phyloP scores from a whole-genome alignment of 2,329 filamentous ascomycete species.

The Apiospora aurea region DNA sequence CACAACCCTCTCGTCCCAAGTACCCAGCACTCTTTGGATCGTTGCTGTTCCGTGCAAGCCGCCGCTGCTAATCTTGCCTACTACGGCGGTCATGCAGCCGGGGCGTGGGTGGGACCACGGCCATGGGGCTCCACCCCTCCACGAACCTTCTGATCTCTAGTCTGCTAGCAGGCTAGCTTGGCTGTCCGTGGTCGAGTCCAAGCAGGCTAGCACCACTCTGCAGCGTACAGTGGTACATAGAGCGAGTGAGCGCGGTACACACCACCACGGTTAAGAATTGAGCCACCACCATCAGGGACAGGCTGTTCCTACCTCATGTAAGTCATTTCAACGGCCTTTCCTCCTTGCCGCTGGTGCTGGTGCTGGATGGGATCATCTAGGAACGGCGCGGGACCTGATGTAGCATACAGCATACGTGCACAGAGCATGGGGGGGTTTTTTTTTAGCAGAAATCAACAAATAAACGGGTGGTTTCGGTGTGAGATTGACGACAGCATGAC shows the following conservation, averaged over 20 bases:
- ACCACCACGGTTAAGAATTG: slow-evolving; percentile 10
- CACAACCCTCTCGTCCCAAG: slow-evolving; percentile 1
- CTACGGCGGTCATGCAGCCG: slow-evolving; percentile 15
- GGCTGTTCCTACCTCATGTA: background rate
- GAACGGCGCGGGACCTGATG: background rate
- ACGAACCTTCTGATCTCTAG: slow-evolving; percentile 18
- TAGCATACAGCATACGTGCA: background rate
- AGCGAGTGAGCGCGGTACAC: background rate
- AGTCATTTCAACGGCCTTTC: background rate
- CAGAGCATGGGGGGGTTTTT: background rate
- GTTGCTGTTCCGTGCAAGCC: slow-evolving; percentile 2
- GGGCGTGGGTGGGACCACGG: slow-evolving; percentile 3
- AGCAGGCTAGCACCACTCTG: background rate
- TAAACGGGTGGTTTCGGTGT: background rate
- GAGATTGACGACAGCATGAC: slow-evolving; percentile 20
- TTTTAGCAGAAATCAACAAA: background rate
- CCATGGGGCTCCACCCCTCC: slow-evolving; percentile 12
- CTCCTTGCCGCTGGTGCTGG: background rate
- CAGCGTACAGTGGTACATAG: background rate
- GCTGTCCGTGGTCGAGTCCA: slow-evolving; percentile 4
- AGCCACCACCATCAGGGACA: background rate
- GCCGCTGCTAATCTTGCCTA: slow-evolving; percentile 20
- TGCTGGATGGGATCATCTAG: background rate
- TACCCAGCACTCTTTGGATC: background rate
- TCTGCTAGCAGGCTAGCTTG: slow-evolving; percentile 1